Percentiles rank a stretch among this genome's conserved stretches.
Evolutionary conservation across 345 rosid species (phyloP).

Genomic region (Pelargonium nanum): DNA sequence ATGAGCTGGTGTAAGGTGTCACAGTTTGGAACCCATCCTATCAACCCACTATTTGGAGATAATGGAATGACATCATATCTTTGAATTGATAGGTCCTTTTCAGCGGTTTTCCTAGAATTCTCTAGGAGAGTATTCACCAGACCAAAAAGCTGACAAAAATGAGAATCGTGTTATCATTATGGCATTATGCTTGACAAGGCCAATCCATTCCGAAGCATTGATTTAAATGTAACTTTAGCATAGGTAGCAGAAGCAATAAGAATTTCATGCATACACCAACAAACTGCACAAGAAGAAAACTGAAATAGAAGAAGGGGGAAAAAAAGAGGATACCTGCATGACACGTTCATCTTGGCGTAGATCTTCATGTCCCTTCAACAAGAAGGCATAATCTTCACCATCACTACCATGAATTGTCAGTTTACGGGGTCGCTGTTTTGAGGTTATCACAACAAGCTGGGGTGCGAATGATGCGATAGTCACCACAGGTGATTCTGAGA

Average conservation of each 20-base stretch:
- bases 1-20: conserved; percentile 93
- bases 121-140: conserved; percentile 84
- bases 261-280: too few species aligned
- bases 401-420: conserved; percentile 93
- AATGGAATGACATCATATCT: conserved; percentile 86
- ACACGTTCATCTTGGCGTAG: conserved; percentile 99
- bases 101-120: conserved; percentile 78
- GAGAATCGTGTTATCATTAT: not conserved
- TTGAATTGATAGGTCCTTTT: conserved; percentile 83
- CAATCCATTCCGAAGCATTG: too few species aligned
- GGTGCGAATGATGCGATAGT: conserved; percentile 84
- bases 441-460: conserved; percentile 84
- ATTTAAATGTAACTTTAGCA: too few species aligned
- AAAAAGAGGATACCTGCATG: conserved; percentile 65
- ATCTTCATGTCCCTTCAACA: conserved; percentile 98
- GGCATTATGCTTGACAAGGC: too few species aligned
- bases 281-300: too few species aligned
- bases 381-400: conserved; percentile 83
- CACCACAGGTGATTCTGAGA: conserved; percentile 72
- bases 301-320: not conserved
- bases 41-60: conserved; percentile 91
- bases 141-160: conserved; percentile 70
- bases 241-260: too few species aligned
- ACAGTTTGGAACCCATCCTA: conserved; percentile 95
- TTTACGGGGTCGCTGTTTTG: conserved; percentile 92